phyloP scores from a whole-genome alignment of 345 rosid species.

The Camelina sativa region DNA sequence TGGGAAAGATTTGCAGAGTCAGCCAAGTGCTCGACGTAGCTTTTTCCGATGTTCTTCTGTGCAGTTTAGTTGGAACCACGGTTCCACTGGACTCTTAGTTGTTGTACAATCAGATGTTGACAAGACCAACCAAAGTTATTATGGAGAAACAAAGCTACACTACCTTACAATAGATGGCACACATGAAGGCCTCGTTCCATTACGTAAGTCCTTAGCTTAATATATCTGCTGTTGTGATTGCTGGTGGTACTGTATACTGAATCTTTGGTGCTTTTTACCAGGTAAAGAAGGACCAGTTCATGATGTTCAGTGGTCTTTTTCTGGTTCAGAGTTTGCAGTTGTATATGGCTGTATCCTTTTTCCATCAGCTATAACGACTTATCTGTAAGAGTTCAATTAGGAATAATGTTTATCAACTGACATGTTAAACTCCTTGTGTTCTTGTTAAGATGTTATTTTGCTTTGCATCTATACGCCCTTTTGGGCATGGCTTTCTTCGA shows the following conservation, averaged over 20 bases:
- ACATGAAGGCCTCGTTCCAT: constrained; percentile 88
- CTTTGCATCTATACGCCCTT: not conserved
- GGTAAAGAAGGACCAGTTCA: constrained; percentile 99
- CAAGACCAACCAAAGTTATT: constrained; percentile 95
- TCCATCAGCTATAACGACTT: constrained; percentile 17
- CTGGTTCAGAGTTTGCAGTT: constrained; percentile 93
- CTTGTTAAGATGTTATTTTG: constrained; percentile 13
- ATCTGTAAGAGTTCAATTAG: not conserved
- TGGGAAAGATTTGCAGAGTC: constrained; percentile 65
- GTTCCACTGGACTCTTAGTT: constrained; percentile 86
- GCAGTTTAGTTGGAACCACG: constrained; percentile 81
- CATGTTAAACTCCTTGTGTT: constrained; percentile 12
- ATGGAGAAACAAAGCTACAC: constrained; percentile 89
- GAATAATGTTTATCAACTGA: not conserved
- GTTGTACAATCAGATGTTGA: constrained; percentile 94
- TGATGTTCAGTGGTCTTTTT: constrained; percentile 95
- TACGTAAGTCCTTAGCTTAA: constrained; percentile 63
- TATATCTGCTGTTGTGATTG: not conserved
- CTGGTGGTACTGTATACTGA: constrained; percentile 50
- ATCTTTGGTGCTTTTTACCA: constrained; percentile 46
- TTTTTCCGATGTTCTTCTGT: constrained; percentile 89
- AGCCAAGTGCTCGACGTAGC: constrained; percentile 78
- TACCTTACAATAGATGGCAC: constrained; percentile 87
- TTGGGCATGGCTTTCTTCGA: constrained; percentile 15
- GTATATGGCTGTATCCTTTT: constrained; percentile 98